phyloP scores from a whole-genome alignment of 2,329 filamentous ascomycete genomes.

The Microascus cirrosus region DNA sequence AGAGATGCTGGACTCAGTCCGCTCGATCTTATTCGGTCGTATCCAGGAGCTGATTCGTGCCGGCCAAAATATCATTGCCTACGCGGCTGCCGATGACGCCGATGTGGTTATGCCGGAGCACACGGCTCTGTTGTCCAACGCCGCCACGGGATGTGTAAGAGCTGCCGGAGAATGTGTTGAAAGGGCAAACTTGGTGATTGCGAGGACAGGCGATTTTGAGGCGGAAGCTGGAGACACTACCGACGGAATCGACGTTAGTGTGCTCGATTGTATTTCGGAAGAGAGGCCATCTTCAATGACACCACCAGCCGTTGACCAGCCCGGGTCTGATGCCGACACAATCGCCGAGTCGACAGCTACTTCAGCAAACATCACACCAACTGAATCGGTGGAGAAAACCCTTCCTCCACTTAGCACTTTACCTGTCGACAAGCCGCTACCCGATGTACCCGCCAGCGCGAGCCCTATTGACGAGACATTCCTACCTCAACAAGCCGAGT shows the following conservation, averaged over 20 bases:
- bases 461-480: conserved; percentile 20
- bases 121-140: conserved; percentile 61
- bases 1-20: conserved; percentile 55
- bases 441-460: conserved; percentile 49
- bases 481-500: conserved; percentile 4
- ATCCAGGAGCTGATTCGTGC: conserved; percentile 73
- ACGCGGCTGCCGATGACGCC: conserved; percentile 57
- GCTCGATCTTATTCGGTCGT: conserved; percentile 65
- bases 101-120: conserved; percentile 73
- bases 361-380: conserved; percentile 19
- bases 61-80: conserved; percentile 67
- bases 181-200: conserved; percentile 74
- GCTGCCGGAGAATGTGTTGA: conserved; percentile 85
- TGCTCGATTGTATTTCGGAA: conserved; percentile 32
- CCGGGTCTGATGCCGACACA: conserved; percentile 23
- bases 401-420: conserved; percentile 23
- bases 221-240: conserved; percentile 54
- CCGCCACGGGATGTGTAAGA: conserved; percentile 79
- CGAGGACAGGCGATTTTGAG: conserved; percentile 85
- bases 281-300: conserved; percentile 12
- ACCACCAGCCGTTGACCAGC: conserved; percentile 18
- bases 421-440: conserved; percentile 56
- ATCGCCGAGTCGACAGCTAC: conserved; percentile 25
- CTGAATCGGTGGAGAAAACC: neutral
- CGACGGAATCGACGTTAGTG: conserved; percentile 43